Evolutionary conservation across 1,284 basidiomycete genomes (phyloP).

Genomic region (Trichosporon coremiiforme): DNA sequence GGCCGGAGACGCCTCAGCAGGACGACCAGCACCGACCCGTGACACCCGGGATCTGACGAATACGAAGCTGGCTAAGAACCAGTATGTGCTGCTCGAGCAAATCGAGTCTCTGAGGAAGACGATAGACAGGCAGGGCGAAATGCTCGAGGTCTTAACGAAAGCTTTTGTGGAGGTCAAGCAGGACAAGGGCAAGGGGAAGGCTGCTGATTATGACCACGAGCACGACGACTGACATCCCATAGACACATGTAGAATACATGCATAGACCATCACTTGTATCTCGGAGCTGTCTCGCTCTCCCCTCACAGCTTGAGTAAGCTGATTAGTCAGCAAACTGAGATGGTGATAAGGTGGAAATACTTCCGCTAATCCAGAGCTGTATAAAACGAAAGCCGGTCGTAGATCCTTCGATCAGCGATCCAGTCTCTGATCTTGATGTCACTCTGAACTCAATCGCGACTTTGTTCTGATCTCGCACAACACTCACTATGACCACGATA

Average conservation of each 20-base stretch:
- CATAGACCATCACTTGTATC: neutral
- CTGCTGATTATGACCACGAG: neutral
- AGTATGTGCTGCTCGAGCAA: constrained; percentile 53
- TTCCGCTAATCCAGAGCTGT: constrained; percentile 10
- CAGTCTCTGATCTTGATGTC: neutral
- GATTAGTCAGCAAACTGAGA: constrained; percentile 19
- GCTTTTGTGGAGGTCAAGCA: constrained; percentile 23
- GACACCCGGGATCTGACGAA: constrained; percentile 49
- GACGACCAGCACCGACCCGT: constrained; percentile 18
- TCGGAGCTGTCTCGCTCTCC: no score
- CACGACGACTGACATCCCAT: neutral
- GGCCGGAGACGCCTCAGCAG: constrained; percentile 27
- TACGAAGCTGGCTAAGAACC: constrained; percentile 56
- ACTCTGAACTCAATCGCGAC: constrained; percentile 1
- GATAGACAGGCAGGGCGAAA: constrained; percentile 51
- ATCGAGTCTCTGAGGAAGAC: constrained; percentile 49
- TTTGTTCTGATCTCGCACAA: neutral
- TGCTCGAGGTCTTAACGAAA: constrained; percentile 23
- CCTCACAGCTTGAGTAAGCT: neutral
- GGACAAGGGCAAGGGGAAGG: constrained; percentile 20
- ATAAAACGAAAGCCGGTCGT: neutral
- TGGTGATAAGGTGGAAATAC: neutral
- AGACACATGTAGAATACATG: constrained; percentile 17
- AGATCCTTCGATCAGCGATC: neutral
- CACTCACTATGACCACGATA: constrained; percentile 27